Percentiles rank a stretch among this genome's conserved stretches.
Evolutionary conservation across 2,329 filamentous ascomycete genomes (phyloP).

Genomic region (Colletotrichum salicis): DNA sequence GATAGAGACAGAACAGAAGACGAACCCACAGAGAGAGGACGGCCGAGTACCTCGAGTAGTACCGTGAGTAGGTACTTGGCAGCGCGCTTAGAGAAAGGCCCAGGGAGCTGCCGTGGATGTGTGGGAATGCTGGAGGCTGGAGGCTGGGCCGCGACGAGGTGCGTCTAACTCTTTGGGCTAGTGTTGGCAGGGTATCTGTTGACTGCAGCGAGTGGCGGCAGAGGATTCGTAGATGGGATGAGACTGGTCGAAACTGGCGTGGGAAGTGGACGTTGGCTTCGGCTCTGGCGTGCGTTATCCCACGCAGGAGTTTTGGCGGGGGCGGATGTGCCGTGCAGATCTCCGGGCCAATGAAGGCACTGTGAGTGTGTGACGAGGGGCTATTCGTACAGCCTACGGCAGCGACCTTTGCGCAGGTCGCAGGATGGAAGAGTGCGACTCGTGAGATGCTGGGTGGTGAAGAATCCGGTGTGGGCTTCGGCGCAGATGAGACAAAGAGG

Average conservation of each 20-base stretch:
- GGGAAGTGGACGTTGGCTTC: neutral
- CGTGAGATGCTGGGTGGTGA: neutral
- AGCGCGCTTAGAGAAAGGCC: constrained; percentile 24
- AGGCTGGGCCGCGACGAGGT: constrained; percentile 6
- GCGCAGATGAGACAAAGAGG: neutral
- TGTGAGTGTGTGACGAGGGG: constrained; percentile 9
- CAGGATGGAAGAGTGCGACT: neutral
- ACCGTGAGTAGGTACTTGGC: neutral
- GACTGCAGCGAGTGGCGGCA: neutral
- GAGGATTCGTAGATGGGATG: neutral
- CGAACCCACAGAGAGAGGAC: neutral
- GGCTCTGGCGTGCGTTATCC: constrained; percentile 12
- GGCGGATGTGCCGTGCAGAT: constrained; percentile 27
- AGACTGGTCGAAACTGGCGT: constrained; percentile 3
- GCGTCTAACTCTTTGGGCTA: constrained; percentile 9
- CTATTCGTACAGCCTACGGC: neutral
- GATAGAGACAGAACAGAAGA: neutral
- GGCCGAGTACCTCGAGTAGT: neutral
- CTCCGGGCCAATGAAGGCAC: constrained; percentile 24
- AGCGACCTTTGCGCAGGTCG: neutral
- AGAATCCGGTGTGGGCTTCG: neutral
- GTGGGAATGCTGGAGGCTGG: constrained; percentile 11
- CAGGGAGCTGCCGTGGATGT: neutral
- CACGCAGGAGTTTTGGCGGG: constrained; percentile 22
- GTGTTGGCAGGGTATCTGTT: neutral